Conservation (phyloP, 768 basidiomycete species). For the Lentinula raphanica region DNA sequence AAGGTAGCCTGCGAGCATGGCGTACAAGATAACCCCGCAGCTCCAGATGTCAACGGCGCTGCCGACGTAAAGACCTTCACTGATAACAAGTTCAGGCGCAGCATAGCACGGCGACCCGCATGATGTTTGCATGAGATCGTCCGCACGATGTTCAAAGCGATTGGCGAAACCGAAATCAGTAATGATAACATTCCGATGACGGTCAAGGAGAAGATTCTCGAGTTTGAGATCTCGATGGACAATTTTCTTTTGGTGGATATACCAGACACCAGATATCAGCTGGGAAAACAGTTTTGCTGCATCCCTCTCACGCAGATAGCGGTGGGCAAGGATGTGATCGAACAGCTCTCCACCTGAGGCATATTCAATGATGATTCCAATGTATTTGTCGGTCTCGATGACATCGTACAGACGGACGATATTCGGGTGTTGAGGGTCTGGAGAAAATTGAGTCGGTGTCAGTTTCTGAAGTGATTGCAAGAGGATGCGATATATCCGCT, state of each 20-base stretch:
- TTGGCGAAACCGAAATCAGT: conserved; percentile 99
- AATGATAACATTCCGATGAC: conserved; percentile 97
- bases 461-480: conserved; percentile 3
- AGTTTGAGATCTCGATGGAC: conserved; percentile 99
- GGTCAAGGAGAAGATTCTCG: conserved; percentile 95
- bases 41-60: conserved; percentile 98
- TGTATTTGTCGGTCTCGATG: conserved; percentile 99
- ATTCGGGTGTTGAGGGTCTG: conserved; percentile 95
- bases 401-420: conserved; percentile 98
- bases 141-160: conserved; percentile 85
- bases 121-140: conserved; percentile 98
- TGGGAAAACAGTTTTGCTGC: conserved; percentile 96
- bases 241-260: conserved; percentile 98
- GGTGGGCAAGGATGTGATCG: conserved; percentile 97
- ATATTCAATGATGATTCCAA: conserved; percentile 98
- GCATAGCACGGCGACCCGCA: conserved; percentile 98
- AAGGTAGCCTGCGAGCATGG: conserved; percentile 96
- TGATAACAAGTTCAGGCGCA: conserved; percentile 95
- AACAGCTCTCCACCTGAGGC: conserved; percentile 98
- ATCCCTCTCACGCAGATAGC: conserved; percentile 90
- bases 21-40: conserved; percentile 93
- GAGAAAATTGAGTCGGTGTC: conserved; percentile 8
- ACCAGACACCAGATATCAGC: conserved; percentile 97
- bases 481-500: not conserved
- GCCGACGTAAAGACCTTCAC: conserved; percentile 94